phyloP scores from a whole-genome alignment of 2,329 filamentous ascomycete genomes.

The Colletotrichum noveboracense region DNA sequence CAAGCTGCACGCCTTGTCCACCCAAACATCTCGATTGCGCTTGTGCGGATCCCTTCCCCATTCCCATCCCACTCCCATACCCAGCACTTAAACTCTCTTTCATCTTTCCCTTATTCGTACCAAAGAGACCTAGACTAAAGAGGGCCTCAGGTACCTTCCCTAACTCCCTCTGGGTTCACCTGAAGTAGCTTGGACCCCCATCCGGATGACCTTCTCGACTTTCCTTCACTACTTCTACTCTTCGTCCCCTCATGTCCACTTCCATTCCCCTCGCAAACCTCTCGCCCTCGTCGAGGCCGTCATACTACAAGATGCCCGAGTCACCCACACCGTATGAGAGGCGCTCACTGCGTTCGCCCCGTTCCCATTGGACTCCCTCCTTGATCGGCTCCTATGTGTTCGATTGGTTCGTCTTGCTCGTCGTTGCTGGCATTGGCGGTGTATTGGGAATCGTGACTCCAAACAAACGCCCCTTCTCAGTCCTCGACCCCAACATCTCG shows the following conservation, averaged over 20 bases:
- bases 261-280: slow-evolving; percentile 22
- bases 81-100: slow-evolving; percentile 10
- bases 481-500: slow-evolving; percentile 77
- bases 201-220: slow-evolving; percentile 11
- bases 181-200: slow-evolving; percentile 11
- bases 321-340: slow-evolving; percentile 8
- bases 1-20: neutral
- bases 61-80: neutral
- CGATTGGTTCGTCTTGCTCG: slow-evolving; percentile 75
- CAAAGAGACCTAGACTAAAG: neutral
- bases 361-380: slow-evolving; percentile 18
- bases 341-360: slow-evolving; percentile 7
- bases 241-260: slow-evolving; percentile 20
- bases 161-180: neutral
- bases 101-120: neutral
- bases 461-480: slow-evolving; percentile 73
- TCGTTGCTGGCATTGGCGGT: slow-evolving; percentile 60
- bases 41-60: slow-evolving; percentile 15
- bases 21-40: neutral
- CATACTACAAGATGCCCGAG: slow-evolving; percentile 36
- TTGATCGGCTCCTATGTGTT: slow-evolving; percentile 70
- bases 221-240: neutral
- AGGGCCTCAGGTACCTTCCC: neutral
- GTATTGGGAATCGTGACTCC: slow-evolving; percentile 66
- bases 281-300: slow-evolving; percentile 15